Conservation (phyloP, 805 yeast genomes). For the Kregervanrija pseudodelftensis region DNA sequence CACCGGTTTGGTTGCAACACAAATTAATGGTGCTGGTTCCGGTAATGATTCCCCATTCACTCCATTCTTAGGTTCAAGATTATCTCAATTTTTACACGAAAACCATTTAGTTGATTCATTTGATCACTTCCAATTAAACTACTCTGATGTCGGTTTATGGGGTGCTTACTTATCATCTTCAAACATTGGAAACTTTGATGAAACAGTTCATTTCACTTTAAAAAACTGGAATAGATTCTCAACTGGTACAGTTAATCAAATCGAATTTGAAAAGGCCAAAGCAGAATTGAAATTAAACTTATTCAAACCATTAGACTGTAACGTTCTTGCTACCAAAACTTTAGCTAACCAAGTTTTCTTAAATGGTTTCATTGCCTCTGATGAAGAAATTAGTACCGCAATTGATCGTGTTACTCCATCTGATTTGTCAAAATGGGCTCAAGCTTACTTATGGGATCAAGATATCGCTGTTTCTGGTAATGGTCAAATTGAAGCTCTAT, state of each 20-base stretch:
- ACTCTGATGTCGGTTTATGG: slow-evolving; percentile 78
- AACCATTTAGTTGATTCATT: slow-evolving; percentile 67
- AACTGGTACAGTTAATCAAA: slow-evolving; percentile 57
- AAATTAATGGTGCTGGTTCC: slow-evolving; percentile 48
- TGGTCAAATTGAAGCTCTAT: slow-evolving; percentile 79
- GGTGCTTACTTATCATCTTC: slow-evolving; percentile 67
- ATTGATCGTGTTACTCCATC: slow-evolving; percentile 58
- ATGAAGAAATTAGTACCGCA: slow-evolving; percentile 49
- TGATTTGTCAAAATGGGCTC: slow-evolving; percentile 68
- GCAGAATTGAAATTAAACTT: slow-evolving; percentile 59
- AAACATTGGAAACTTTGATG: slow-evolving; percentile 58
- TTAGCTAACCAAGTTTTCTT: slow-evolving; percentile 55
- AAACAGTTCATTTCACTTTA: slow-evolving; percentile 70
- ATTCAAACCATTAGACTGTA: slow-evolving; percentile 37
- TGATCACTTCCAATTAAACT: slow-evolving; percentile 65
- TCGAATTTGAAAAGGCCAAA: slow-evolving; percentile 76
- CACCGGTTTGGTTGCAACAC: slow-evolving; percentile 68
- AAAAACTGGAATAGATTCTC: slow-evolving; percentile 87
- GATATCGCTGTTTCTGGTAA: slow-evolving; percentile 79
- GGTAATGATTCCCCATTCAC: slow-evolving; percentile 50
- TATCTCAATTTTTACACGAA: slow-evolving; percentile 61
- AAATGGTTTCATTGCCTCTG: slow-evolving; percentile 55
- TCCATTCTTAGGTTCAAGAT: slow-evolving; percentile 57
- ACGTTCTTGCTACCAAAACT: slow-evolving; percentile 34
- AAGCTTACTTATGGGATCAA: slow-evolving; percentile 70